Evolutionary conservation across 352 stramenopile genomes (phyloP), one percentile per base, ranked within the genome.

Genomic region (Bremia lactucae): DNA sequence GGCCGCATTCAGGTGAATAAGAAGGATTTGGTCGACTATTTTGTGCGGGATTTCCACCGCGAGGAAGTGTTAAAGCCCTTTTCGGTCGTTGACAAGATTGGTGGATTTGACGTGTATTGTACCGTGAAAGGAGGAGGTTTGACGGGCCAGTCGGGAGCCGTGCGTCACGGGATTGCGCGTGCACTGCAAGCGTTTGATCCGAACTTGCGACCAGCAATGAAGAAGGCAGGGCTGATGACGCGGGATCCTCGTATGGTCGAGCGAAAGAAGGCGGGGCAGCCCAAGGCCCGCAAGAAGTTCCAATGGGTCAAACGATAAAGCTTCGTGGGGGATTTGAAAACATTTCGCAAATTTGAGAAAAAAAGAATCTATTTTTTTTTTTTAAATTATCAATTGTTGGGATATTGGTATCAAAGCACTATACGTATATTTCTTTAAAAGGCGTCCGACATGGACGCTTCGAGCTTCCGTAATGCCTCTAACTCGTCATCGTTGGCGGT

Each of bases 231-330:
- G 47, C 80, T 96, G 49, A 59, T 98, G 24, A 97, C 78, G 52
- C 73, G 94, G 60, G 95, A 98, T 79, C 70, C 92, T 52, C 68
- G 95, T 62, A 95, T 93, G 70, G 94, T 98, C 37, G 94, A 98
- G 73, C 72, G 89, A 47, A 98, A 98, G 77, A 98, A 98, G 66
- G 46, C 92, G 24, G 95, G 95, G 49, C 86, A 91, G 56, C 69
- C 83, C 23, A 98, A 98, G 74, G 94, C 95, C 4, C 83, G 95
- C 53, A 98, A 98, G 83, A 88, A 90, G 62, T 95, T 95, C 61
- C 94, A 98, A 73, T 98, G 95, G 95, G 91, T 97, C 59, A 97
- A 97, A 74, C 93, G 95, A 88, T 98, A 95, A 68, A 80, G 56
- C 16, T 46, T 26, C 40, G 25, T 48, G 25, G n/a, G n/a, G n/a